Percentiles rank a stretch among this genome's conserved stretches.
These are phyloP conservation scores for Blastosporella zonata DNA, from an alignment of 1,284 basidiomycete genomes.

Conservation along the genomic window DNA sequence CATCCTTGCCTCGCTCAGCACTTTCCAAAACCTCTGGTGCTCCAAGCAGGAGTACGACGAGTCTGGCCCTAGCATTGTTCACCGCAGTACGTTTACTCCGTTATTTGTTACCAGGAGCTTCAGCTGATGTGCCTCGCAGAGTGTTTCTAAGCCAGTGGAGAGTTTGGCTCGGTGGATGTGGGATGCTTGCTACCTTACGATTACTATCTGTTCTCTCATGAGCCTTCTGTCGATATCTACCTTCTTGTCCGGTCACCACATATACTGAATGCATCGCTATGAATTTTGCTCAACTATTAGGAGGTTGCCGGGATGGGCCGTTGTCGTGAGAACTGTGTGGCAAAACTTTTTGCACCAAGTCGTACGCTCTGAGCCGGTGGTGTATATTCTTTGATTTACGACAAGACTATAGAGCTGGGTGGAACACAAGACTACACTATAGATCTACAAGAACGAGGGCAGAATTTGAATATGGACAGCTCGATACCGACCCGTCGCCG, in stretches of 20 bases:
- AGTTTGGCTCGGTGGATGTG: constrained; percentile 5
- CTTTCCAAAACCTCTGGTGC: constrained; percentile 95
- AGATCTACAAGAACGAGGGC: not conserved
- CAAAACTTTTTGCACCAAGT: constrained; percentile 10
- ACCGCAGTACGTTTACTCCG: constrained; percentile 58
- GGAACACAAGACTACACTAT: constrained; percentile 1
- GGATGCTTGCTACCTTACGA: constrained; percentile 16
- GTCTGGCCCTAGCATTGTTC: constrained; percentile 80
- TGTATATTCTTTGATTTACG: not conserved
- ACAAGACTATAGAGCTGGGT: not conserved
- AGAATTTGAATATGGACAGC: constrained; percentile 22
- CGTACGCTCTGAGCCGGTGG: not conserved
- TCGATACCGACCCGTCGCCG: constrained; percentile 35
- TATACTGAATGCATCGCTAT: constrained; percentile 11
- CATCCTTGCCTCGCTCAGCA: constrained; percentile 92
- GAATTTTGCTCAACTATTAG: not conserved
- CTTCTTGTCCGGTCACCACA: constrained; percentile 7
- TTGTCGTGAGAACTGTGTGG: not conserved
- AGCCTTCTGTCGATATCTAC: constrained; percentile 12
- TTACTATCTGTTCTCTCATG: constrained; percentile 13
- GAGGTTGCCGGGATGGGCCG: constrained; percentile 1
- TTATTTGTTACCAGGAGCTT: not conserved
- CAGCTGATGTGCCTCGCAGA: constrained; percentile 21
- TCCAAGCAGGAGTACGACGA: constrained; percentile 94
- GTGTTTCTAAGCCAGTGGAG: constrained; percentile 28